phyloP scores from a whole-genome alignment of 1,284 basidiomycete genomes.

The Cryptococcus amylolentus region DNA sequence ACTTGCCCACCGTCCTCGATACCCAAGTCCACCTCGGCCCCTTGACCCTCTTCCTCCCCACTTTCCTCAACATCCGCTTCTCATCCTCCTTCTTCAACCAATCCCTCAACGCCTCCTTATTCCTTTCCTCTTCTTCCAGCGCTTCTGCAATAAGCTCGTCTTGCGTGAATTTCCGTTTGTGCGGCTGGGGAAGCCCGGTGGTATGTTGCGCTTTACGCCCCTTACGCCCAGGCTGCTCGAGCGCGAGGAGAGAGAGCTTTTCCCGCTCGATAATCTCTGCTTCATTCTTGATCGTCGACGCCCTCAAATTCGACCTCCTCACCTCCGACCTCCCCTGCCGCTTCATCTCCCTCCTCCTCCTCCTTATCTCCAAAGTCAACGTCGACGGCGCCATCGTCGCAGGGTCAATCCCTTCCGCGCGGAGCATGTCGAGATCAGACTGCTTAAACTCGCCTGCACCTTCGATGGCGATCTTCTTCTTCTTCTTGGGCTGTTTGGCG shows the following conservation, averaged over 20 bases:
- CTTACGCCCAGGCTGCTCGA: slow-evolving; percentile 12
- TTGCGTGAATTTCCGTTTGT: slow-evolving; percentile 48
- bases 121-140: slow-evolving; percentile 54
- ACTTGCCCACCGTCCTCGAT: slow-evolving; percentile 45
- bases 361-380: slow-evolving; percentile 37
- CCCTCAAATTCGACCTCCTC: slow-evolving; percentile 39
- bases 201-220: slow-evolving; percentile 40
- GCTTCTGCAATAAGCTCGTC: slow-evolving; percentile 54
- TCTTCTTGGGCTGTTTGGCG: slow-evolving; percentile 2
- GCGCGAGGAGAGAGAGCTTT: neutral
- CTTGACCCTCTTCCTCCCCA: slow-evolving; percentile 49
- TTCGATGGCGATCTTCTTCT: slow-evolving; percentile 11
- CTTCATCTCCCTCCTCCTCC: slow-evolving; percentile 38
- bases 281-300: slow-evolving; percentile 38
- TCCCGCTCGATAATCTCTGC: slow-evolving; percentile 4
- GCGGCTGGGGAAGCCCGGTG: slow-evolving; percentile 13
- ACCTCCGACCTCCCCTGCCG: slow-evolving; percentile 33
- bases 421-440: slow-evolving; percentile 14
- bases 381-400: slow-evolving; percentile 43
- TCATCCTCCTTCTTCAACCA: slow-evolving; percentile 55
- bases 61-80: slow-evolving; percentile 48
- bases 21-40: slow-evolving; percentile 53
- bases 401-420: slow-evolving; percentile 32
- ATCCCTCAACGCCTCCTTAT: slow-evolving; percentile 51
- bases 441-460: slow-evolving; percentile 2